A percentile compares a stretch with the other conserved stretches of the same genome.
These are phyloP conservation scores for Cercospora zeae-maydis DNA, from an alignment of 2,329 filamentous ascomycete genomes.

Conservation along the genomic window DNA sequence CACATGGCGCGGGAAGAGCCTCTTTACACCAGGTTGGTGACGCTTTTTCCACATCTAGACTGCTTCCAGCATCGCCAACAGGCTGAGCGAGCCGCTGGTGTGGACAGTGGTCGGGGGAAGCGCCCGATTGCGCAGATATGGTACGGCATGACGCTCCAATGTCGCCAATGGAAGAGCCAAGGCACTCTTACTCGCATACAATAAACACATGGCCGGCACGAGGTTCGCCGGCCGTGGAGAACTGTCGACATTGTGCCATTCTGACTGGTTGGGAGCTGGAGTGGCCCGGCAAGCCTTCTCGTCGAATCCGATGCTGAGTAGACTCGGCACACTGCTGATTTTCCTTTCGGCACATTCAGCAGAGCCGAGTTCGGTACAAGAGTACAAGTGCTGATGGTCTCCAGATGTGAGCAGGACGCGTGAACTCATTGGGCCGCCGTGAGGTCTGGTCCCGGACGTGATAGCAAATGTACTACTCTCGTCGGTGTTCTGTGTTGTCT, in stretches of 20 bases:
- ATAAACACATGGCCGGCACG: conserved; percentile 7
- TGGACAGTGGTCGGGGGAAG: conserved; percentile 1
- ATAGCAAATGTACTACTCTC: conserved; percentile 4
- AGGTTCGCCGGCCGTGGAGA: conserved; percentile 1
- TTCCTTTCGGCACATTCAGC: conserved; percentile 1
- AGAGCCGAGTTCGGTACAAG: neutral
- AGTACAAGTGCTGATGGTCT: neutral
- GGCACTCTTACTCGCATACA: conserved; percentile 7
- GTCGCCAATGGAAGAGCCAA: conserved; percentile 10
- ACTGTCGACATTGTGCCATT: neutral
- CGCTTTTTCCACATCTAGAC: neutral
- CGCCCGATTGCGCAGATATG: conserved; percentile 6
- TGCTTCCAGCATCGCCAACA: conserved; percentile 6
- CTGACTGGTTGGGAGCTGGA: neutral
- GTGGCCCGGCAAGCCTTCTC: neutral
- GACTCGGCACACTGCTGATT: neutral
- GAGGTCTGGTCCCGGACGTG: neutral
- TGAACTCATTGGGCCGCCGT: neutral
- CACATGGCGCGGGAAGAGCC: conserved; percentile 10
- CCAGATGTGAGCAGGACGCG: neutral
- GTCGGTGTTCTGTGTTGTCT: neutral
- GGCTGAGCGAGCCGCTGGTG: conserved; percentile 1
- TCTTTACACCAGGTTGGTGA: conserved; percentile 8
- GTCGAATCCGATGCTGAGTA: neutral
- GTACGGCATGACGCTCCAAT: neutral